phyloP scores from a whole-genome alignment of 2,329 filamentous ascomycete genomes.

The Colletotrichum agaves region DNA sequence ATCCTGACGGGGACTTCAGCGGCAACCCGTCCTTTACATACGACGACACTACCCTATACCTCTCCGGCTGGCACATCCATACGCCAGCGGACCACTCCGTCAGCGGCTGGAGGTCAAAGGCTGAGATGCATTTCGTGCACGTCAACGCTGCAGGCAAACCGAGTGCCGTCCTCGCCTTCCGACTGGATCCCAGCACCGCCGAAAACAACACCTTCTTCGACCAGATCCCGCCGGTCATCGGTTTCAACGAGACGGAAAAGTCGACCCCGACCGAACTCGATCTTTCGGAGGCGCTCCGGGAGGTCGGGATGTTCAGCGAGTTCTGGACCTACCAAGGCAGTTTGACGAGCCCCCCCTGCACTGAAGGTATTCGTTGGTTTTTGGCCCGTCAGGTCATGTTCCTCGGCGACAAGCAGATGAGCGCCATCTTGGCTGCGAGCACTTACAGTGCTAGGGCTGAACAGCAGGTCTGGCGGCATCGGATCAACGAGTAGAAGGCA shows the following conservation, averaged over 20 bases:
- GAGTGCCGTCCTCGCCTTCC: slow-evolving; percentile 56
- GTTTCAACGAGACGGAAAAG: slow-evolving; percentile 48
- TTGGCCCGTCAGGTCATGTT: slow-evolving; percentile 44
- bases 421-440: slow-evolving; percentile 55
- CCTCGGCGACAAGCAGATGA: slow-evolving; percentile 57
- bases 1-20: slow-evolving; percentile 50
- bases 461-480: slow-evolving; percentile 57
- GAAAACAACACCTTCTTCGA: slow-evolving; percentile 50
- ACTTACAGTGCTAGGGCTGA: slow-evolving; percentile 56
- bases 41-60: slow-evolving; percentile 58
- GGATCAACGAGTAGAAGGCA: slow-evolving; percentile 4
- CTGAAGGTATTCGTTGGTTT: slow-evolving; percentile 58
- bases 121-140: slow-evolving; percentile 62
- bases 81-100: slow-evolving; percentile 61
- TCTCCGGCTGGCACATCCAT: slow-evolving; percentile 63
- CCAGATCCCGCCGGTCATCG: slow-evolving; percentile 52
- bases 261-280: slow-evolving; percentile 42
- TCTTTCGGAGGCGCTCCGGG: slow-evolving; percentile 46
- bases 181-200: slow-evolving; percentile 54
- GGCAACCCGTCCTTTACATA: slow-evolving; percentile 54
- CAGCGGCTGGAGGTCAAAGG: slow-evolving; percentile 52
- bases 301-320: slow-evolving; percentile 51
- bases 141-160: slow-evolving; percentile 44
- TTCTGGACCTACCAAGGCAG: slow-evolving; percentile 61
- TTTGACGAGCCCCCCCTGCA: slow-evolving; percentile 58